phyloP scores from a whole-genome alignment of 345 rosid genomes.

The Gossypium bickii region DNA sequence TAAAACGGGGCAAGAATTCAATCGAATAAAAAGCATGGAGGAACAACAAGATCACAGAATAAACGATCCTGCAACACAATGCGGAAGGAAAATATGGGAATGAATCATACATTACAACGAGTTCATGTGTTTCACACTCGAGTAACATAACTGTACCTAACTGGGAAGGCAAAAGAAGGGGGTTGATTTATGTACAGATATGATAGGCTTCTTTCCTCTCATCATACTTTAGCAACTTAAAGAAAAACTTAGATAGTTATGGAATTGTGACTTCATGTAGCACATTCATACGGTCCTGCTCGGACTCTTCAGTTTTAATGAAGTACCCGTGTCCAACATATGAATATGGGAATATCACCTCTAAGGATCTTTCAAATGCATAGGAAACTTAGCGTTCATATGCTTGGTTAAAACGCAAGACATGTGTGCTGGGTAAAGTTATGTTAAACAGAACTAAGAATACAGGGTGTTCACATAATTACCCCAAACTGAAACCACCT shows the following conservation, averaged over 20 bases:
- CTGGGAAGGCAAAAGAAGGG: neutral
- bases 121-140: too few species aligned
- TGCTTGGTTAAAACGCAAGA: neutral
- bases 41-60: neutral
- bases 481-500: neutral
- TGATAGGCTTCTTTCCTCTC: neutral
- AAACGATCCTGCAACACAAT: neutral
- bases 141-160: neutral
- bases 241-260: neutral
- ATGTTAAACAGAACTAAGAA: neutral
- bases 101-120: too few species aligned
- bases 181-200: neutral
- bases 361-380: too few species aligned
- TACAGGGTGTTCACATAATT: neutral
- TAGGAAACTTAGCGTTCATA: neutral
- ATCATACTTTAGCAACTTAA: neutral
- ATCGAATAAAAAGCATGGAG: neutral
- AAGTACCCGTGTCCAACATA: too few species aligned
- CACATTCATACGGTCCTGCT: too few species aligned
- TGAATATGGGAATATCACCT: too few species aligned
- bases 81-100: neutral
- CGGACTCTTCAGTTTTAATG: too few species aligned
- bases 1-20: neutral
- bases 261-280: neutral
- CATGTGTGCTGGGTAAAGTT: neutral